Evolutionary conservation across 1,284 basidiomycete genomes (phyloP), one percentile per base, ranked within the genome.

Genomic region (Gastroboletus turbinatus): DNA sequence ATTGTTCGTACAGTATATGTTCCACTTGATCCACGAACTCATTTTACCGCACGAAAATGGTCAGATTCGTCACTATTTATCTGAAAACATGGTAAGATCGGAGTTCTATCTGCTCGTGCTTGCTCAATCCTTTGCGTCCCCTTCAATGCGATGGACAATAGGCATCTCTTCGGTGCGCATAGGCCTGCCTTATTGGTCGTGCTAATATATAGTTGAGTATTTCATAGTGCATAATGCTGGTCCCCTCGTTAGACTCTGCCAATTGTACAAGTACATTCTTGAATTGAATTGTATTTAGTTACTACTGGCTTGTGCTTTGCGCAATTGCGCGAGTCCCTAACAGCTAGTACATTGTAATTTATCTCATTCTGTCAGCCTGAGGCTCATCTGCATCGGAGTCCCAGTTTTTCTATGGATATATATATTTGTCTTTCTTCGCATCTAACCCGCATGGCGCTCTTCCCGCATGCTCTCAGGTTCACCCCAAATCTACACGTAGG

Each of bases 91-190:
- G 14, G n/a, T 30, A 14, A 32, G n/a, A n/a, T n/a, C n/a, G 21
- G 29, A 46, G 29, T 30, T 32, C 29, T 30, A 80, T 65, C 69
- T 92, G 89, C 55, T 85, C 80, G 7, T 81, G 81, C 64, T 84
- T 87, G 32, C 76, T 75, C 23, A 90, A 67, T 0, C 90, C 89
- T 79, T 89, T 89, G 19, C 90, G 77, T 3, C 92, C 92, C 55
- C 92, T 79, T 89, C 90, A 93, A 63, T 82, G 77, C 0, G 64
- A 53, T 13, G 72, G 75, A 38, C 73, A 33, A 29, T 29, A 10
- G 29, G 29, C 29, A 29, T 29, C 29, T 29, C 29, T 9, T 29
- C 9, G 9, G 9, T 1, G 29, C 3, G 29, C 29, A 29, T 29
- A 10, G 29, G 29, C 8, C 29, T 29, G 29, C 8, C 29, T 29